Conservation (phyloP, 2,329 filamentous ascomycete genomes). For the Didymella arachidicola region DNA sequence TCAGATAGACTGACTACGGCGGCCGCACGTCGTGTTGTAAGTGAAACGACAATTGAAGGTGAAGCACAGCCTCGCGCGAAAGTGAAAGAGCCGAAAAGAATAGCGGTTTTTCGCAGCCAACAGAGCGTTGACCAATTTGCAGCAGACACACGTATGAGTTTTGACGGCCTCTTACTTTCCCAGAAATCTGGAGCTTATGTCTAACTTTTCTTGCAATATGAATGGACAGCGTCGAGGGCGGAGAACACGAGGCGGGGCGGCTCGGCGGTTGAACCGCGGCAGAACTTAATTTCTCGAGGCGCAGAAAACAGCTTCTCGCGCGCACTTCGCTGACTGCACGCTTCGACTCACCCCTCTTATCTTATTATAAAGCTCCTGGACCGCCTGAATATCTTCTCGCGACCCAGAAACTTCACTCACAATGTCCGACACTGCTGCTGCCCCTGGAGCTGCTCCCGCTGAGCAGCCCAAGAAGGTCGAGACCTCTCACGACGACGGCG, state of each 20-base stretch:
- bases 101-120: too few relatives aligned
- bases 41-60: too few relatives aligned
- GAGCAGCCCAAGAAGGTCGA: constrained; percentile 28
- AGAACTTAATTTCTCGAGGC: not conserved
- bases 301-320: constrained; percentile 2
- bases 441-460: constrained; percentile 20
- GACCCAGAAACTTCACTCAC: constrained; percentile 16
- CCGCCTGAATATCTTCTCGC: not conserved
- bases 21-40: too few relatives aligned
- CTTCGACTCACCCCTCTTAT: not conserved
- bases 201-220: too few relatives aligned
- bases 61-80: too few relatives aligned
- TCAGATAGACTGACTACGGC: too few relatives aligned
- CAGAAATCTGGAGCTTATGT: too few relatives aligned
- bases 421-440: constrained; percentile 20
- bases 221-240: not conserved
- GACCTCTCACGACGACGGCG: constrained; percentile 19
- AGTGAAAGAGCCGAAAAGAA: too few relatives aligned
- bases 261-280: not conserved
- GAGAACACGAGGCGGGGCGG: not conserved
- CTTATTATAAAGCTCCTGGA: not conserved
- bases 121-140: too few relatives aligned
- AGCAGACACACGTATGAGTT: too few relatives aligned
- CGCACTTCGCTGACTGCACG: not conserved
- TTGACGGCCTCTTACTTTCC: too few relatives aligned